Evolutionary conservation across 2,329 filamentous ascomycete species (phyloP).

Genomic region (Trichoderma arundinaceum): DNA sequence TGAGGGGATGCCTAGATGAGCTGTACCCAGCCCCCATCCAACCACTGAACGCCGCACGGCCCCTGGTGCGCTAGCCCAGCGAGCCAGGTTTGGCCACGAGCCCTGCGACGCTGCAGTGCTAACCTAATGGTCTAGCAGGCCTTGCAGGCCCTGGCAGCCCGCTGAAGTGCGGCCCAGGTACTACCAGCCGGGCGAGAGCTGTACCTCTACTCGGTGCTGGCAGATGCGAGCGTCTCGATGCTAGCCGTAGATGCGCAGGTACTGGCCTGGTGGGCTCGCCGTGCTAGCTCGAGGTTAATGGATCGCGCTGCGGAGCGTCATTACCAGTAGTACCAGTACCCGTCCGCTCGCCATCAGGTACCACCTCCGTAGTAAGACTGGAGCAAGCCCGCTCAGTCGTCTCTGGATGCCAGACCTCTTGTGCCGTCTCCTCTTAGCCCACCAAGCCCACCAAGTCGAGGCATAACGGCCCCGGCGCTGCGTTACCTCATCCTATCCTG

Average conservation of each 20-base stretch:
- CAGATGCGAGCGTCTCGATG: too few species aligned
- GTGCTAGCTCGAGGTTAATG: conserved; percentile 1
- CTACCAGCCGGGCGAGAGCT: too few species aligned
- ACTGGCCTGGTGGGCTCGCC: background rate
- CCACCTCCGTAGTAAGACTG: too few species aligned
- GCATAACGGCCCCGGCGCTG: conserved; percentile 10
- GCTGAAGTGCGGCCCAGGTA: too few species aligned
- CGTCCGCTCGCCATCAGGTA: background rate
- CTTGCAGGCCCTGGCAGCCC: too few species aligned
- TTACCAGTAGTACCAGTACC: conserved; percentile 1
- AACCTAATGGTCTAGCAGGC: too few species aligned
- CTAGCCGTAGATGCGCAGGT: too few species aligned
- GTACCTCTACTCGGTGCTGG: too few species aligned
- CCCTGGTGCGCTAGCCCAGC: conserved; percentile 21
- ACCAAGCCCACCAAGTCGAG: too few species aligned
- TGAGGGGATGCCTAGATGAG: conserved; percentile 29
- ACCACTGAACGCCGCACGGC: conserved; percentile 16
- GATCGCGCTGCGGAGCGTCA: conserved; percentile 8
- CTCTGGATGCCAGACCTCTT: background rate
- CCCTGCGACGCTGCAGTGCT: background rate
- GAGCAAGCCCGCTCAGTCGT: background rate
- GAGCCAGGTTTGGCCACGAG: conserved; percentile 28
- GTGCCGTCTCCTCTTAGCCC: background rate
- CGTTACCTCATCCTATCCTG: conserved; percentile 26
- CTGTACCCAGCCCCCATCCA: conserved; percentile 17